These are phyloP conservation scores for Nemania sp. DNA, from an alignment of 2,329 filamentous ascomycete species.

Conservation along the genomic window DNA sequence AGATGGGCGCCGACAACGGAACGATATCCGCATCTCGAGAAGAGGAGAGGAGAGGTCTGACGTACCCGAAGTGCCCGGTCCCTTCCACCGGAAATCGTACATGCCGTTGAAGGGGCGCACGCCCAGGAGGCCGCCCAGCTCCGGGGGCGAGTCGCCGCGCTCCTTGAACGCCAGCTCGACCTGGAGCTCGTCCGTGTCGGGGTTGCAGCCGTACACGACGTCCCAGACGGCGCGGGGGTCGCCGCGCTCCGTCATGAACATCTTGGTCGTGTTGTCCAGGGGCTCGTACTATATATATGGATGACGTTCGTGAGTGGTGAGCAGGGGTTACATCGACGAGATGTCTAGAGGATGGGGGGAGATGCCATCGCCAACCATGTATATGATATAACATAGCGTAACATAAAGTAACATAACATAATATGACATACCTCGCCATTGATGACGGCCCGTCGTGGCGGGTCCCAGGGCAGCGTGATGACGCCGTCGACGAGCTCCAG, in stretches of 20 bases:
- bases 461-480: slow-evolving; percentile 40
- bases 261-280: slow-evolving; percentile 52
- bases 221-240: slow-evolving; percentile 49
- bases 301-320: too few relatives aligned
- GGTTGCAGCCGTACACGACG: slow-evolving; percentile 48
- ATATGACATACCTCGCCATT: slow-evolving; percentile 48
- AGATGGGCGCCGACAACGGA: too few relatives aligned
- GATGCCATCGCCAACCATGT: too few relatives aligned
- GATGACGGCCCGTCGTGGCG: slow-evolving; percentile 45
- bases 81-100: slow-evolving; percentile 50
- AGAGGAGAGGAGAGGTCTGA: neutral
- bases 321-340: too few relatives aligned
- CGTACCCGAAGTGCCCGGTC: slow-evolving; percentile 45
- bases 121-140: slow-evolving; percentile 46
- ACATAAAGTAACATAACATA: too few relatives aligned
- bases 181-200: slow-evolving; percentile 47
- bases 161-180: slow-evolving; percentile 43
- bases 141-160: slow-evolving; percentile 32
- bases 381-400: too few relatives aligned
- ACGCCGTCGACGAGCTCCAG: slow-evolving; percentile 47
- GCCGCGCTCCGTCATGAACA: slow-evolving; percentile 52
- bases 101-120: slow-evolving; percentile 45
- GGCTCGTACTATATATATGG: slow-evolving; percentile 42
- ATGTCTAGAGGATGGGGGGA: too few relatives aligned
- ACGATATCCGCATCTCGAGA: neutral